Percentiles rank a stretch among this genome's conserved stretches.
Conservation (phyloP, 176 grass and related monocot genomes). For the Chloris gayana region DNA sequence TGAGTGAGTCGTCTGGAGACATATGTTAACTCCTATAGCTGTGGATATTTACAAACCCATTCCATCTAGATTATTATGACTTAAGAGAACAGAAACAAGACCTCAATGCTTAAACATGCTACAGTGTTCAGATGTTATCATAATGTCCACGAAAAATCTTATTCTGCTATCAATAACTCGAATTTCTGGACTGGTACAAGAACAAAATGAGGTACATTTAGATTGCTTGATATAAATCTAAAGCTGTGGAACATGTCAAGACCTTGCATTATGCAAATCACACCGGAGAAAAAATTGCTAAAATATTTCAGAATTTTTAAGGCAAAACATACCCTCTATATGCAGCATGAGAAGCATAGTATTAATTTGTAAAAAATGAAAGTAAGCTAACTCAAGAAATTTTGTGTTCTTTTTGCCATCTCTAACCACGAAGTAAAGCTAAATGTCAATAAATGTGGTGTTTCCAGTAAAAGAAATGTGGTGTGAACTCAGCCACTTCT, state of each 20-base stretch:
- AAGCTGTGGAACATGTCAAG: background rate
- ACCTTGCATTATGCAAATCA: background rate
- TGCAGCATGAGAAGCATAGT: background rate
- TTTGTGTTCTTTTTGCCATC: background rate
- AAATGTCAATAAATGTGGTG: background rate
- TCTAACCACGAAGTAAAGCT: background rate
- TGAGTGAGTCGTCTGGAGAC: background rate
- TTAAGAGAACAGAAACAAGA: constrained; percentile 1
- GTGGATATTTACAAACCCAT: background rate
- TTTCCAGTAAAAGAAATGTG: no score
- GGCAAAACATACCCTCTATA: constrained; percentile 3
- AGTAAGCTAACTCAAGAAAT: background rate
- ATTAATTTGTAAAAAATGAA: background rate
- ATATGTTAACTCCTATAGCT: background rate
- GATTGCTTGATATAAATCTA: background rate
- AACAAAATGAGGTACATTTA: constrained; percentile 5
- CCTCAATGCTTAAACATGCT: constrained; percentile 17
- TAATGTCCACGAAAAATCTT: constrained; percentile 7
- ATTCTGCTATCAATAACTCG: background rate
- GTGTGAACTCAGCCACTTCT: background rate
- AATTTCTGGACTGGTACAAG: background rate
- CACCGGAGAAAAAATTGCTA: background rate
- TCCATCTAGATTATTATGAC: background rate
- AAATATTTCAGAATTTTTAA: constrained; percentile 7
- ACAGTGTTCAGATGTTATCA: background rate